Evolutionary conservation across 2,329 filamentous ascomycete species (phyloP), one percentile per base, ranked within the genome.

Genomic region (Seiridium cupressi): DNA sequence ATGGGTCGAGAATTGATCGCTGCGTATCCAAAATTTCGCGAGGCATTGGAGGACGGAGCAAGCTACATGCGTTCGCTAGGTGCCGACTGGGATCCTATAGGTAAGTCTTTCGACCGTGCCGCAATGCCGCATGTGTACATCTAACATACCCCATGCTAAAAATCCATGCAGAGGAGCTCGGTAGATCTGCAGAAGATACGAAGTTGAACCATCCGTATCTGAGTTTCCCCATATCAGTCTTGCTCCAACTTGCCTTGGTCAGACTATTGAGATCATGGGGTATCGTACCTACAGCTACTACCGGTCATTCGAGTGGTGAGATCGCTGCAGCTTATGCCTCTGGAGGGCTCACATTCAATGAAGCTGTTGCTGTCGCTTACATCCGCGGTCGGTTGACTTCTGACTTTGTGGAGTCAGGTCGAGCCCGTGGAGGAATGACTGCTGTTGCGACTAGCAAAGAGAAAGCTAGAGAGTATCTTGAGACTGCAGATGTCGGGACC

Each of bases 401-500:
- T 18, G 54, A 57, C 9, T 57, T 57, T 38, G 54, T 57, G 26
- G 34, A 48, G 32, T 38, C 44, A 9, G 44, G 44, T 7, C 35
- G n/a, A n/a, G 44, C 54, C 7, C 44, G 51, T 8, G 69, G 69
- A 31, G 62, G 70, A 8, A 75, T 75, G 73, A 54, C 73, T 51
- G 70, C 72, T 8, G 71, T 73, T 2, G 71, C 71, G 0, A 35
- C 42, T 18, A 47, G 49, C 46, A 49, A 46, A 13, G 44, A 58
- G 46, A 51, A 58, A 7, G 55, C 46, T 7, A n/a, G 6, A 31
- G 46, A 51, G n/a, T 11, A 51, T 13, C 10, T 58, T 34, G n/a
- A 51, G n/a, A 46, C 44, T 42, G 71, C 79, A 60, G 77, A 77
- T 36, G 70, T 68, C 9, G 74, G 81, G 0, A 72, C 72, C 4